Conservation (phyloP, 306 rosid species). For the Ormosia semicastrata region DNA sequence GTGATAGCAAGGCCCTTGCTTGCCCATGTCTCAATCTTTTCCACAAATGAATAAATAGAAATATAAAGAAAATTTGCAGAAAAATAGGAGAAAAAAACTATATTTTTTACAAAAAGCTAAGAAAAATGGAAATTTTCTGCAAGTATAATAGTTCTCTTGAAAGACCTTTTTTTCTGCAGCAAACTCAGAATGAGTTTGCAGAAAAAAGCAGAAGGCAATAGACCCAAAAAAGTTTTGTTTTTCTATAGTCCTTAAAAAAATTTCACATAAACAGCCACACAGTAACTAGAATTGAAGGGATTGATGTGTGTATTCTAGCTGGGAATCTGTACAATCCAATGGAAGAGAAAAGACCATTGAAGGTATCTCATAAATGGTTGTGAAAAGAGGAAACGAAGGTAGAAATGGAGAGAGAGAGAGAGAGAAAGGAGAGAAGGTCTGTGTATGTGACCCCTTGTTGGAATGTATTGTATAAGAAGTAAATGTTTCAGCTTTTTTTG, state of each 20-base stretch:
- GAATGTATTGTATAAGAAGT: constrained; percentile 59
- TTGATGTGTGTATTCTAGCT: constrained; percentile 53
- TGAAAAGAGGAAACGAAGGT: constrained; percentile 69
- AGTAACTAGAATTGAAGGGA: constrained; percentile 50
- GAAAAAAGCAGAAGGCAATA: constrained; percentile 56
- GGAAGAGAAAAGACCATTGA: constrained; percentile 70
- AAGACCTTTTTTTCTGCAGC: constrained; percentile 42
- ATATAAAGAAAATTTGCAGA: constrained; percentile 44
- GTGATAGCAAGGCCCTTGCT: constrained; percentile 99
- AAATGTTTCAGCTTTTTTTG: constrained; percentile 56
- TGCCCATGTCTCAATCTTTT: constrained; percentile 79
- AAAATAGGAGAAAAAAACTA: neutral
- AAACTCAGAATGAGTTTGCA: constrained; percentile 62
- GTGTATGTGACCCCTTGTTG: constrained; percentile 64
- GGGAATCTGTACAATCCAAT: constrained; percentile 63
- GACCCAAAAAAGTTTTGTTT: constrained; percentile 68
- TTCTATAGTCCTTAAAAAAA: constrained; percentile 38
- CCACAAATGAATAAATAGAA: constrained; percentile 42
- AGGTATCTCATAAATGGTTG: constrained; percentile 87
- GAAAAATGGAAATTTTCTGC: constrained; percentile 19
- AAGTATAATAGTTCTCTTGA: constrained; percentile 40
- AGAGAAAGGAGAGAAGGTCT: constrained; percentile 42
- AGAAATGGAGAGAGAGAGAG: constrained; percentile 48
- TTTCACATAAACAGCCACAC: constrained; percentile 43
- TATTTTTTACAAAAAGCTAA: constrained; percentile 14